Percentiles rank a stretch among this genome's conserved stretches.
Conservation (phyloP, 768 basidiomycete genomes). For the Leccinum subgranulosum region DNA sequence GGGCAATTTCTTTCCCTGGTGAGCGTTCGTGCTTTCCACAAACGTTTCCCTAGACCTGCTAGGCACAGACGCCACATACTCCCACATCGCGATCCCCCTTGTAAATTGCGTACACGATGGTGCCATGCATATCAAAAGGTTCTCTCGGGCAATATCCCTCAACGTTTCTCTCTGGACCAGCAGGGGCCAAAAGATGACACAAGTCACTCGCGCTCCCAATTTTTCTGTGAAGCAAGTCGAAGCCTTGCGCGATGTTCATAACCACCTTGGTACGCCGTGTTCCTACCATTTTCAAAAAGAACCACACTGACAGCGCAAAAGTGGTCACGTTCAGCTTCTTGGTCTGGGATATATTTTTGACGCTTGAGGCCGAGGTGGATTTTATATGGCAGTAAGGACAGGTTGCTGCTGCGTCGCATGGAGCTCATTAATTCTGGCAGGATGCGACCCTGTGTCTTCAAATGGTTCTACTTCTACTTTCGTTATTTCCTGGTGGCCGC, state of each 20-base stretch:
- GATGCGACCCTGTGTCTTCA: slow-evolving; percentile 8
- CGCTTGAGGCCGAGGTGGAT: slow-evolving; percentile 24
- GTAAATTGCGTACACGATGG: background rate
- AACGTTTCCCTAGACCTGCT: background rate
- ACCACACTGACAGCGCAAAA: slow-evolving; percentile 1
- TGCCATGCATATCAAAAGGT: background rate
- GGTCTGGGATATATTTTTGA: slow-evolving; percentile 29
- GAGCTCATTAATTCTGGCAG: background rate
- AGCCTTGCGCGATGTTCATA: slow-evolving; percentile 7
- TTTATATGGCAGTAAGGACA: slow-evolving; percentile 30
- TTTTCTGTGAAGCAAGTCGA: slow-evolving; percentile 2
- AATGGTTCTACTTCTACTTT: slow-evolving; percentile 19
- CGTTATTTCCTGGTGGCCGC: slow-evolving; percentile 11
- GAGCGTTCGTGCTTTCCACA: background rate
- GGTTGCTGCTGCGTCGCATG: too few relatives aligned
- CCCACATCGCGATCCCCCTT: background rate
- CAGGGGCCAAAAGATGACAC: slow-evolving; percentile 5
- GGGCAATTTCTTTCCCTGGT: background rate
- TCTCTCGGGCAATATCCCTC: background rate
- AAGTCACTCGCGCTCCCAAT: background rate
- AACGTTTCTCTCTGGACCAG: background rate
- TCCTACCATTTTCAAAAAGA: background rate
- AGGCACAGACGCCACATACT: background rate
- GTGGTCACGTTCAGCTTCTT: slow-evolving; percentile 26
- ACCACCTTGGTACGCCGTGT: slow-evolving; percentile 8